Percentiles rank a stretch among this genome's conserved stretches.
Conservation (phyloP, 2,329 filamentous ascomycete genomes). For the Ploettnerulaceae sp. region DNA sequence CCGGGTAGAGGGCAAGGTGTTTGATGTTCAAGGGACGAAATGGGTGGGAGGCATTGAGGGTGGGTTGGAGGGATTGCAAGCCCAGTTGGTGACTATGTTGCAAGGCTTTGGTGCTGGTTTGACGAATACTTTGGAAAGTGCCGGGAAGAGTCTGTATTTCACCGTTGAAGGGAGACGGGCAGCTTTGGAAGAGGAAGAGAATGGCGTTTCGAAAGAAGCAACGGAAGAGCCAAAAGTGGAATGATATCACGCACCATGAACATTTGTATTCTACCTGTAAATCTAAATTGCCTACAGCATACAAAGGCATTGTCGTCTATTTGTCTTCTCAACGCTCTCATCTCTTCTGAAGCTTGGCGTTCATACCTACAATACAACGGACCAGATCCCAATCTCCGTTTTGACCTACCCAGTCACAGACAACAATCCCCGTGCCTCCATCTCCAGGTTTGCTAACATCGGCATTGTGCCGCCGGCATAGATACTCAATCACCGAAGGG, state of each 20-base stretch:
- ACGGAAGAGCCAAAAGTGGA: conserved; percentile 21
- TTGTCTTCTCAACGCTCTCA: conserved; percentile 3
- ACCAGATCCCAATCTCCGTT: conserved; percentile 88
- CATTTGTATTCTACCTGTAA: conserved; percentile 30
- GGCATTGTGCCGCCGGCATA: conserved; percentile 50
- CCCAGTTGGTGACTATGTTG: conserved; percentile 75
- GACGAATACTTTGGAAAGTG: conserved; percentile 72
- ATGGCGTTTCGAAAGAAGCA: conserved; percentile 19
- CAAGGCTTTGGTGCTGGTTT: conserved; percentile 75
- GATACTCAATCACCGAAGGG: conserved; percentile 62
- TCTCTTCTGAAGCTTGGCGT: conserved; percentile 57
- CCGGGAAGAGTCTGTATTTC: conserved; percentile 77
- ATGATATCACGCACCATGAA: conserved; percentile 11
- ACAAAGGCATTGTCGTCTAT: neutral
- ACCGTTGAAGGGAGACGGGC: conserved; percentile 77
- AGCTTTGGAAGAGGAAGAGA: conserved; percentile 70
- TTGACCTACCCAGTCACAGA: conserved; percentile 89
- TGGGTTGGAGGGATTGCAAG: conserved; percentile 73
- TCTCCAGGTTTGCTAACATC: conserved; percentile 47
- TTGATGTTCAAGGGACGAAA: conserved; percentile 42
- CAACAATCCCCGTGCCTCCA: conserved; percentile 78
- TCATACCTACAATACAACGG: conserved; percentile 85
- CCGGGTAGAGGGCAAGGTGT: conserved; percentile 67
- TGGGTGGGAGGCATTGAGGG: conserved; percentile 76
- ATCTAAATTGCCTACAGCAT: conserved; percentile 11